These are phyloP conservation scores for Chaetomiaceae sp. DNA, from an alignment of 2,329 filamentous ascomycete species.

Conservation along the genomic window DNA sequence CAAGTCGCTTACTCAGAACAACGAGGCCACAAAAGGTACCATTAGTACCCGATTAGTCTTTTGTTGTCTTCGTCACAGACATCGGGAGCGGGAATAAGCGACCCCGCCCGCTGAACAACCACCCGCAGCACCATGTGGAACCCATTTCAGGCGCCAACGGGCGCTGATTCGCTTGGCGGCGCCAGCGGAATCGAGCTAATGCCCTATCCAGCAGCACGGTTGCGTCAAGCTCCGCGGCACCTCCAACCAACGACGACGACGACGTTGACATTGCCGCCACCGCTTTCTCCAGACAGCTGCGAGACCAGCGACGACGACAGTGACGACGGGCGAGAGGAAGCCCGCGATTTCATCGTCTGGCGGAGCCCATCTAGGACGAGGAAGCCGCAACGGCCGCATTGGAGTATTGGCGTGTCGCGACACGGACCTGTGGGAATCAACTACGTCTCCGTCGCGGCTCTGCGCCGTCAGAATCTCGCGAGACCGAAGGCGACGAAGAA, in stretches of 20 bases:
- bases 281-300: conserved; percentile 4
- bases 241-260: not conserved
- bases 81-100: not conserved
- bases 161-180: conserved; percentile 2
- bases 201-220: conserved; percentile 5
- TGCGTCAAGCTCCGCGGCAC: conserved; percentile 10
- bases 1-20: conserved; percentile 32
- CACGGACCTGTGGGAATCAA: no score
- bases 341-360: not conserved
- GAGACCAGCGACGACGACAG: not conserved
- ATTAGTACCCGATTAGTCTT: no score
- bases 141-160: not conserved
- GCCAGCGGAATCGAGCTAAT: not conserved
- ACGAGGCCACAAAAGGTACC: no score
- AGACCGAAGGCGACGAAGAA: not conserved
- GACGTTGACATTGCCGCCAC: no score
- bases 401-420: not conserved
- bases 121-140: not conserved
- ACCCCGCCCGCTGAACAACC: not conserved
- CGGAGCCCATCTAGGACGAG: not conserved
- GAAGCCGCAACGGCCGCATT: not conserved
- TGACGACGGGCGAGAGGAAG: not conserved
- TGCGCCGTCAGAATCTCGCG: no score
- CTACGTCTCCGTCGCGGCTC: no score
- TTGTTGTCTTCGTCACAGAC: no score